Evolutionary conservation across 2,329 filamentous ascomycete species (phyloP).

Genomic region (Bretziella fagacearum): DNA sequence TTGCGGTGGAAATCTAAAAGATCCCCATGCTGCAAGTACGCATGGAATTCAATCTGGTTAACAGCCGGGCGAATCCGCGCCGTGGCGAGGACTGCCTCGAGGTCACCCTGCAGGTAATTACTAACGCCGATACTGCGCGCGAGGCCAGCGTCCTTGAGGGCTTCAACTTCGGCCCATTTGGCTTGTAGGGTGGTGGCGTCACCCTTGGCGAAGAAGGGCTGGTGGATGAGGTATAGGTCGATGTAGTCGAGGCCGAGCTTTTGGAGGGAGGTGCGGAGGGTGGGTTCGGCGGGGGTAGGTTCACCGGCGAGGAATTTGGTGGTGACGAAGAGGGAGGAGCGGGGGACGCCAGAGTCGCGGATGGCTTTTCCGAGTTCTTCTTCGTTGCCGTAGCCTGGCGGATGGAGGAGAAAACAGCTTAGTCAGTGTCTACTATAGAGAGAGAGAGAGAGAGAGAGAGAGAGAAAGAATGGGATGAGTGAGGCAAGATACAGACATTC

Average conservation of each 20-base stretch:
- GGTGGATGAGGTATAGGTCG: constrained; percentile 51
- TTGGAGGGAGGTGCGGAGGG: constrained; percentile 42
- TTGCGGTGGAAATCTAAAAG: constrained; percentile 40
- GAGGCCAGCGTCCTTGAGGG: constrained; percentile 48
- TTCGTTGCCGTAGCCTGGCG: constrained; percentile 45
- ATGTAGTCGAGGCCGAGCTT: constrained; percentile 54
- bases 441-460: neutral
- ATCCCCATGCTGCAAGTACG: constrained; percentile 50
- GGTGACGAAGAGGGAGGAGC: constrained; percentile 51
- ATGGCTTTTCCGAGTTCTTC: constrained; percentile 55
- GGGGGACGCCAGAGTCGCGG: constrained; percentile 45
- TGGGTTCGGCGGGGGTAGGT: constrained; percentile 28
- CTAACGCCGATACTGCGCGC: constrained; percentile 59
- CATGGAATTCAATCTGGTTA: constrained; percentile 72
- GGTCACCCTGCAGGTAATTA: constrained; percentile 46
- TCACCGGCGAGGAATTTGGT: constrained; percentile 35
- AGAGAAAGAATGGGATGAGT: neutral
- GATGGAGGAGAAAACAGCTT: too few species aligned
- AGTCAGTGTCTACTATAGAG: neutral
- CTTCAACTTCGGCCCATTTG: constrained; percentile 44
- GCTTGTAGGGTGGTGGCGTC: constrained; percentile 30
- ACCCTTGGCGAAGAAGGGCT: constrained; percentile 34
- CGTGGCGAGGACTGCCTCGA: constrained; percentile 39
- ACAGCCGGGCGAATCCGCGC: constrained; percentile 47
- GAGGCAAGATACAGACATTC: constrained; percentile 47